phyloP scores from a whole-genome alignment of 2,329 filamentous ascomycete species.

The Diaporthe sp. region DNA sequence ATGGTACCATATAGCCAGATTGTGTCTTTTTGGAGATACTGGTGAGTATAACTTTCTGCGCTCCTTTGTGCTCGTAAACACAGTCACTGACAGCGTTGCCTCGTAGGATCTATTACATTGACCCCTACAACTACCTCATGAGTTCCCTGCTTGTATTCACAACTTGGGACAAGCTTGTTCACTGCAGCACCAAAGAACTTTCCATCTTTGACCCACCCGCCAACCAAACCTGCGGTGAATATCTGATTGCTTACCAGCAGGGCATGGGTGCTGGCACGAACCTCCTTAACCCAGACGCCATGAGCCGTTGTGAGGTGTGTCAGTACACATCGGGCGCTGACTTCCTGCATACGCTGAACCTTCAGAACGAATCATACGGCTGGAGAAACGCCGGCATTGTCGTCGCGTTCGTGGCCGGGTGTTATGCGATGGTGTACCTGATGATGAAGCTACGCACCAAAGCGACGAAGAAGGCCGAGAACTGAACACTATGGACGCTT shows the following conservation, averaged over 20 bases:
- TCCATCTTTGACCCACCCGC: slow-evolving; percentile 62
- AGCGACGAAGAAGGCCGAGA: slow-evolving; percentile 50
- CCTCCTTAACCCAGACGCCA: slow-evolving; percentile 70
- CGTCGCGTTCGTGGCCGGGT: slow-evolving; percentile 56
- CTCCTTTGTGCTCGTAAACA: not conserved
- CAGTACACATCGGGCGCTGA: slow-evolving; percentile 67
- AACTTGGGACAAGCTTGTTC: slow-evolving; percentile 58
- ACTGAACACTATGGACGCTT: not conserved
- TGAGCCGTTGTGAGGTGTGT: slow-evolving; percentile 67
- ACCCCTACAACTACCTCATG: slow-evolving; percentile 72
- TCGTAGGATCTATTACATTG: slow-evolving; percentile 62
- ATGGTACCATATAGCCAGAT: slow-evolving; percentile 74
- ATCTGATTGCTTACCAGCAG: slow-evolving; percentile 61
- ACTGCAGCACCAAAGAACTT: slow-evolving; percentile 60
- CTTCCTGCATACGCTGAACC: slow-evolving; percentile 68
- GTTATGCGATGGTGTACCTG: slow-evolving; percentile 55
- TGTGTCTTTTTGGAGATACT: slow-evolving; percentile 74
- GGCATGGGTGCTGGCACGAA: slow-evolving; percentile 59
- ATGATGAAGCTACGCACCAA: slow-evolving; percentile 61
- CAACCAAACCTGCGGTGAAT: slow-evolving; percentile 66
- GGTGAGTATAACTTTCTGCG: slow-evolving; percentile 47
- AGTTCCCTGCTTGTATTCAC: slow-evolving; percentile 64
- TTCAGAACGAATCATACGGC: slow-evolving; percentile 70
- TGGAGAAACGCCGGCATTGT: slow-evolving; percentile 74
- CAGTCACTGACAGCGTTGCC: not conserved